A percentile compares a stretch with the other conserved stretches of the same genome.
Evolutionary conservation across 2,329 filamentous ascomycete genomes (phyloP).

Genomic region (Sporothrix humicola): DNA sequence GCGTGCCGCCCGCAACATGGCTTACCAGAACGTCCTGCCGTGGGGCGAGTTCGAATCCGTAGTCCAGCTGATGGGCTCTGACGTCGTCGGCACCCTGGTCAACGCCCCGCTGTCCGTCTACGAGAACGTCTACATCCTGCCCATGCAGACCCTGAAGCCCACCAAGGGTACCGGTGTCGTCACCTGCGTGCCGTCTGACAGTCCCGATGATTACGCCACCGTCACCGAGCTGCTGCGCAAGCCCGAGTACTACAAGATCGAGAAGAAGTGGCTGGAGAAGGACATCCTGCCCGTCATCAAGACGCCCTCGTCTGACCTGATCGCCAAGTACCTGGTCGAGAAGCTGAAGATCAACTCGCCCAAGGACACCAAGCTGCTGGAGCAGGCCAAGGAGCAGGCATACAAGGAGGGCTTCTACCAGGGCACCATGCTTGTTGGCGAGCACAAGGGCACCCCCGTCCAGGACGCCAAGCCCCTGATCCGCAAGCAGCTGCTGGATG

Average conservation of each 20-base stretch:
- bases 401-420: slow-evolving; percentile 99
- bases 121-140: slow-evolving; percentile 82
- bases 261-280: slow-evolving; percentile 94
- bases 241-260: slow-evolving; percentile 91
- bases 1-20: slow-evolving; percentile 86
- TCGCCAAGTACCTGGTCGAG: slow-evolving; percentile 82
- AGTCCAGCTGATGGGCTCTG: slow-evolving; percentile 75
- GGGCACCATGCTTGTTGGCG: slow-evolving; percentile 84
- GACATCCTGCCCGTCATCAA: slow-evolving; percentile 89
- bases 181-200: slow-evolving; percentile 93
- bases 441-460: slow-evolving; percentile 86
- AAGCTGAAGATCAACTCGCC: slow-evolving; percentile 95
- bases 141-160: slow-evolving; percentile 91
- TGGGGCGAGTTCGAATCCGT: slow-evolving; percentile 70
- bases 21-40: slow-evolving; percentile 86
- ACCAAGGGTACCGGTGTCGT: slow-evolving; percentile 97
- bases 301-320: slow-evolving; percentile 81
- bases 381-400: slow-evolving; percentile 91
- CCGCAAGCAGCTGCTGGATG: slow-evolving; percentile 74
- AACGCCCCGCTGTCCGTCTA: slow-evolving; percentile 88
- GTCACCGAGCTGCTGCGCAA: slow-evolving; percentile 90
- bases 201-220: slow-evolving; percentile 92
- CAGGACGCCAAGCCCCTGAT: slow-evolving; percentile 84
- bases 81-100: slow-evolving; percentile 86
- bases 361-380: slow-evolving; percentile 89